Percentiles rank a stretch among this genome's conserved stretches.
Evolutionary conservation across 495 filamentous ascomycete genomes (phyloP).

Genomic region (Hyaloscypha finlandica): DNA sequence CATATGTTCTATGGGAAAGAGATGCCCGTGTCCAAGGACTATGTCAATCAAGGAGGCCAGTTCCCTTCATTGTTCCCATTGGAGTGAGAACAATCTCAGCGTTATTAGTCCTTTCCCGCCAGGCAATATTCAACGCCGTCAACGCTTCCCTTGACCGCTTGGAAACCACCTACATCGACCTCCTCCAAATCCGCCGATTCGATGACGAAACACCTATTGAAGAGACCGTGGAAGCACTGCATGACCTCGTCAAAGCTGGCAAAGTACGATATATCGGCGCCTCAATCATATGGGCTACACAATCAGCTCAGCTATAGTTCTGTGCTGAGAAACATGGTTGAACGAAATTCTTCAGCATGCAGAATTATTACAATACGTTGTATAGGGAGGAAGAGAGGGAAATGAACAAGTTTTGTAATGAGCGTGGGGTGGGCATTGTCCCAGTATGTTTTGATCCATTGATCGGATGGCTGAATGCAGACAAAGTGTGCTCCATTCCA

Average conservation of each 20-base stretch:
- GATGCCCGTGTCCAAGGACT: slow-evolving; percentile 25
- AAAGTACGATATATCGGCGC: slow-evolving; percentile 72
- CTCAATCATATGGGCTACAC: slow-evolving; percentile 64
- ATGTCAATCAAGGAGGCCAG: slow-evolving; percentile 34
- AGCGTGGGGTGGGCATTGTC: slow-evolving; percentile 58
- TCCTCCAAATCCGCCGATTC: slow-evolving; percentile 72
- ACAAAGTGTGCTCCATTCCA: slow-evolving; percentile 23
- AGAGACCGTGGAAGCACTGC: slow-evolving; percentile 62
- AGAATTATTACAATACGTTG: slow-evolving; percentile 70
- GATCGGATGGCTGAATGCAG: slow-evolving; percentile 43
- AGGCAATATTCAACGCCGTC: slow-evolving; percentile 70
- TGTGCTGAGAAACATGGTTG: slow-evolving; percentile 62
- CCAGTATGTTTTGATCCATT: slow-evolving; percentile 48
- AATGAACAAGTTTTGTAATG: slow-evolving; percentile 71
- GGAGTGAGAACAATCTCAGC: slow-evolving; percentile 10
- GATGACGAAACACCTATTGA: slow-evolving; percentile 45
- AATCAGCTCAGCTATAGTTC: slow-evolving; percentile 65
- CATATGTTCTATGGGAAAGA: background rate
- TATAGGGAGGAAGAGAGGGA: slow-evolving; percentile 79
- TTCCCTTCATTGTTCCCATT: slow-evolving; percentile 17
- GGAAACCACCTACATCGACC: slow-evolving; percentile 67
- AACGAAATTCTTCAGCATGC: slow-evolving; percentile 76
- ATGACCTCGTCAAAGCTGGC: slow-evolving; percentile 65
- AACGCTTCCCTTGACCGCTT: slow-evolving; percentile 65
- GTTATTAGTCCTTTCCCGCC: slow-evolving; percentile 55